Evolutionary conservation across 2,329 filamentous ascomycete genomes (phyloP).

Genomic region (Thermothelomyces thermophilus): DNA sequence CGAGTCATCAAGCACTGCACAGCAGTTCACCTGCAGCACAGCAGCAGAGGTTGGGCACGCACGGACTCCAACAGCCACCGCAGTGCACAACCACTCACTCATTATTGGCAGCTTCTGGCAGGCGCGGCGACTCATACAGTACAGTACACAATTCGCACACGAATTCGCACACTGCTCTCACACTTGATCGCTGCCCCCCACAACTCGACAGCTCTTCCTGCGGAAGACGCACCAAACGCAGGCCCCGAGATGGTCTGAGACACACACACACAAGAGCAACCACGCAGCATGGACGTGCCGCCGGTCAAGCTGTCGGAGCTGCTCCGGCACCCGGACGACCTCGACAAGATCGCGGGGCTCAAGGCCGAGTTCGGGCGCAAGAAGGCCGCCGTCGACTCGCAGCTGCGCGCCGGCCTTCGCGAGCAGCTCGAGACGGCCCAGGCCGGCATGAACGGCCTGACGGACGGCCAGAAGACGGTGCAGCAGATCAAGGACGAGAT

Average conservation of each 20-base stretch:
- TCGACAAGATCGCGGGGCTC: constrained; percentile 87
- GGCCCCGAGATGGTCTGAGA: constrained; percentile 10
- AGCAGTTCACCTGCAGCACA: no score
- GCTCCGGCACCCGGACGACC: constrained; percentile 89
- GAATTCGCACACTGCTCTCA: no score
- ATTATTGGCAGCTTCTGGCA: no score
- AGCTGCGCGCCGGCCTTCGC: constrained; percentile 79
- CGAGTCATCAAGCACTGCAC: no score
- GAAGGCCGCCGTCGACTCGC: constrained; percentile 83
- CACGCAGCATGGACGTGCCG: constrained; percentile 54
- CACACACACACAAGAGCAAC: not conserved
- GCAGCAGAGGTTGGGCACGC: no score
- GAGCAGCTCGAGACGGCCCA: constrained; percentile 95
- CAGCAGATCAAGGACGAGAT: constrained; percentile 95
- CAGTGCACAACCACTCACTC: no score
- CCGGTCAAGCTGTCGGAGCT: constrained; percentile 83
- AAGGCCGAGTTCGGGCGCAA: constrained; percentile 92
- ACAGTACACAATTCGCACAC: no score
- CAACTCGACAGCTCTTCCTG: not conserved
- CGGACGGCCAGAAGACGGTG: constrained; percentile 85
- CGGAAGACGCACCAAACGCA: constrained; percentile 1
- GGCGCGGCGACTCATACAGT: no score
- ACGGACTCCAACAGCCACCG: no score
- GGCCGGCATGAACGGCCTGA: constrained; percentile 81
- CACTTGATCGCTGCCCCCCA: no score